Conservation (phyloP, 2,329 filamentous ascomycete species). For the Penicillium sp. region DNA sequence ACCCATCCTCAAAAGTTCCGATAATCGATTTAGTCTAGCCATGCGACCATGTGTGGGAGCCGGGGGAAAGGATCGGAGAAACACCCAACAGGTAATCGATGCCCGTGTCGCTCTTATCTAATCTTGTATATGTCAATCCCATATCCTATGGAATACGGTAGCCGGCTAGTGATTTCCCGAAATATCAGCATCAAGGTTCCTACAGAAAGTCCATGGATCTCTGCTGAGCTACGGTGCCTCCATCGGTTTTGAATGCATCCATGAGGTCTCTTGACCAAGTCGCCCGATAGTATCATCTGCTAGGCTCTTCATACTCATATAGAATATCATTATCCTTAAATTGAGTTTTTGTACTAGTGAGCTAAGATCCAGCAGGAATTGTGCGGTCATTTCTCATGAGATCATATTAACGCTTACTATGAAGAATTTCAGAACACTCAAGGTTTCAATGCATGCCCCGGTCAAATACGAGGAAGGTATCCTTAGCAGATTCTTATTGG, state of each 20-base stretch:
- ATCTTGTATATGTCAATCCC: too few relatives aligned
- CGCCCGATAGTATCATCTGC: constrained; percentile 5
- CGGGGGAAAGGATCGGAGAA: not conserved
- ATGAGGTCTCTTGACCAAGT: constrained; percentile 8
- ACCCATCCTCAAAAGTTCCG: constrained; percentile 5
- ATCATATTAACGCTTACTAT: not conserved
- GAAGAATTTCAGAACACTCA: not conserved
- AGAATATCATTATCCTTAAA: not conserved
- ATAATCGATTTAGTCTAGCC: constrained; percentile 4
- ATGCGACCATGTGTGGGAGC: not conserved
- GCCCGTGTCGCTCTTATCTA: too few relatives aligned
- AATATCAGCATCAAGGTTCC: not conserved
- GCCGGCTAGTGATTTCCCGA: not conserved
- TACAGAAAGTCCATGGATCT: not conserved
- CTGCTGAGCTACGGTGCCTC: constrained; percentile 1
- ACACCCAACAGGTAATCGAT: not conserved
- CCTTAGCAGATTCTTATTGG: not conserved
- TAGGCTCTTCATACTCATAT: too few relatives aligned
- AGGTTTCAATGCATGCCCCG: not conserved
- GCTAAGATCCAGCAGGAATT: not conserved
- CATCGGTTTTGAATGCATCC: not conserved
- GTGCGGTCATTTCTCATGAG: not conserved
- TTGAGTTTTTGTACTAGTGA: not conserved
- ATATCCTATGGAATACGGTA: too few relatives aligned
- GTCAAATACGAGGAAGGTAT: not conserved